Base-by-base conservation (phyloP, 106 monocot genomes). In the Posidonia australis region DNA sequence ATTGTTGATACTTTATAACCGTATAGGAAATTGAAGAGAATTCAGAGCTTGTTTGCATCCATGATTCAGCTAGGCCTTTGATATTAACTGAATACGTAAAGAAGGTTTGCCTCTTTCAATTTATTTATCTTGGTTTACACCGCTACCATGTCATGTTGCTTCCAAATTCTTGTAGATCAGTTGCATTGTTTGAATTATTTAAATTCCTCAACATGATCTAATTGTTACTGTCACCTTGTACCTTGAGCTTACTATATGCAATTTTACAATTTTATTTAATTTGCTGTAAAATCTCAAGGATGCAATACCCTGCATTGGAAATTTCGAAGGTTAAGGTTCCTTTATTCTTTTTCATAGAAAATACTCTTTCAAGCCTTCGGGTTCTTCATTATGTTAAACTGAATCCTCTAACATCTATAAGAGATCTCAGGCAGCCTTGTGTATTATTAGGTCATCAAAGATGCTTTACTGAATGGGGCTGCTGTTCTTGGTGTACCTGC, bases 401-500 rank as follows among this genome's bases (percentile, higher is more conserved):
- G 14, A n/a, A n/a, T 10, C 3, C 13, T 49, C 48, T 49, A 13
- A 13, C n/a, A n/a, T n/a, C 5, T 9, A 49, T 46, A 28, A 42
- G n/a, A n/a, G n/a, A n/a, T n/a, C n/a, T n/a, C n/a, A n/a, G n/a
- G n/a, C n/a, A n/a, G n/a, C n/a, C n/a, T n/a, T n/a, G n/a, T n/a
- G n/a, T n/a, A 18, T 12, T 61, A 10, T n/a, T 78, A 99, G 98
- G 98, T 99, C 58, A 54, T 99, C 44, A 81, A 72, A 74, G 98
- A 99, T 88, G 91, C 82, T 60, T 77, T 70, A 73, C 65, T 81
- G 58, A 76, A 88, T 67, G 98, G 98, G 30, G 98, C 91, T 53
- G 87, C 98, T 79, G 98, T 99, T 77, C 98, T 99, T 73, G 98
- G 91, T 52, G 98, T 99, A 73, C 98, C 91, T 56, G 83, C 77